Percentiles rank a stretch among this genome's conserved stretches.
These are phyloP conservation scores for Paecilomyces sp. DNA, from an alignment of 2,329 filamentous ascomycete species.

Conservation along the genomic window DNA sequence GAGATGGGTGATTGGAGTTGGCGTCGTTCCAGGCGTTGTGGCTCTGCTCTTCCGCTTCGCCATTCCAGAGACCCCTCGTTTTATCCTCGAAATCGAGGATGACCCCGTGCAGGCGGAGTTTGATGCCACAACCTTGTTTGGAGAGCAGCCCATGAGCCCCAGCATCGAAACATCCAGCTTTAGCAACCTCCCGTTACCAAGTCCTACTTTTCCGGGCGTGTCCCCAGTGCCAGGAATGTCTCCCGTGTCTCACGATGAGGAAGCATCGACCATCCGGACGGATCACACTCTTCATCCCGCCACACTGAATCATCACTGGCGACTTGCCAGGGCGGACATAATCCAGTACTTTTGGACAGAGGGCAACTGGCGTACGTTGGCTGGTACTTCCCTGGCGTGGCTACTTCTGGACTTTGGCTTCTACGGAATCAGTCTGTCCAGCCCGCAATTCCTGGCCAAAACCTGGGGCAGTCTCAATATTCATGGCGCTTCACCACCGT, in stretches of 20 bases:
- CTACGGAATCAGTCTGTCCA: slow-evolving; percentile 47
- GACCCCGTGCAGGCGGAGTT: slow-evolving; percentile 53
- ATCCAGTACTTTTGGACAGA: slow-evolving; percentile 36
- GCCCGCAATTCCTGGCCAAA: slow-evolving; percentile 34
- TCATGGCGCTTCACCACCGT: slow-evolving; percentile 19
- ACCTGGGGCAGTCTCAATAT: slow-evolving; percentile 31
- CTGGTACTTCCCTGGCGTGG: slow-evolving; percentile 45
- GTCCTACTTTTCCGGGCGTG: neutral
- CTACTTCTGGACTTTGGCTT: slow-evolving; percentile 52
- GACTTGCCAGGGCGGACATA: slow-evolving; percentile 30
- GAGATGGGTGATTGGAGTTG: slow-evolving; percentile 60
- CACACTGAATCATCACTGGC: slow-evolving; percentile 36
- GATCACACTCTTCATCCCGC: slow-evolving; percentile 23
- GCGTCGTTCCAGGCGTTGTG: slow-evolving; percentile 56
- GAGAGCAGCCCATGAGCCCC: slow-evolving; percentile 20
- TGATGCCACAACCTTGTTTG: slow-evolving; percentile 55
- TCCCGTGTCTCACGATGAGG: slow-evolving; percentile 3
- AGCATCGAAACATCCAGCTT: neutral
- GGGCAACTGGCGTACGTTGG: slow-evolving; percentile 36
- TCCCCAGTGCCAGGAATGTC: neutral
- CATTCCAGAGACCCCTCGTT: slow-evolving; percentile 59
- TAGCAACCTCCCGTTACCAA: neutral
- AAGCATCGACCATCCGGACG: slow-evolving; percentile 15
- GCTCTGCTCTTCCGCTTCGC: slow-evolving; percentile 61
- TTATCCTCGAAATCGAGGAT: slow-evolving; percentile 58